Evolutionary conservation across 441 rosid genomes (phyloP), one percentile per base, ranked within the genome.

Genomic region (Populus hybrid): DNA sequence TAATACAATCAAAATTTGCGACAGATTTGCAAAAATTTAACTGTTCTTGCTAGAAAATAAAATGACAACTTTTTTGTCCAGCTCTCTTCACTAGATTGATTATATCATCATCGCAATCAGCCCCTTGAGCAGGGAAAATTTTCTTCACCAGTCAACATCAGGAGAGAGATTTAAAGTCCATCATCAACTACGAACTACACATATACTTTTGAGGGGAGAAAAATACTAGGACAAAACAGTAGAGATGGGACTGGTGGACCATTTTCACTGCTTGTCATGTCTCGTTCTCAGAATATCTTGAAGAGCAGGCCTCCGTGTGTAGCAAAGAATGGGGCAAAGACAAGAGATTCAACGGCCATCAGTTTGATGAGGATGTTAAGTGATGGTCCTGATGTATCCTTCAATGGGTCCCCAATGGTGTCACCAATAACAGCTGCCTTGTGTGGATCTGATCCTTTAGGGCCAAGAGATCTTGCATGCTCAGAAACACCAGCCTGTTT

Each of bases 291-390:
- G 74, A 85, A 82, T 75, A 87, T 79, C 89, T 89, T 91, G 82
- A 88, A 89, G 76, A 91, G 90, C 64, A 91, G 36, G 35, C 88
- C 91, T 8, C 92, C 93, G 8, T 91, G 94, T 23, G 89, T 82
- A 59, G 94, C 93, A 1, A 91, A 91, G 74, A 89, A 91, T 68
- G 92, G 91, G 28, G 91, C 94, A 67, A 89, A 88, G 33, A 89
- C 90, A 0, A 91, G 90, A 3, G 93, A 91, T 67, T 89, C 95
- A 0, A 91, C 93, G 0, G 91, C 93, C 93, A 89, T 91, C 23
- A 91, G 89, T 85, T 91, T 91, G 87, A 84, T 91, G 50, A 91
- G 87, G 78, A 91, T 91, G 88, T 88, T 91, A 53, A 91, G 89
- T 2, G 94, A 91, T 26, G 92, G 90, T 38, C 89, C 91, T 1